These are phyloP conservation scores for Ceriops decandra DNA, from an alignment of 345 rosid species.

Conservation along the genomic window DNA sequence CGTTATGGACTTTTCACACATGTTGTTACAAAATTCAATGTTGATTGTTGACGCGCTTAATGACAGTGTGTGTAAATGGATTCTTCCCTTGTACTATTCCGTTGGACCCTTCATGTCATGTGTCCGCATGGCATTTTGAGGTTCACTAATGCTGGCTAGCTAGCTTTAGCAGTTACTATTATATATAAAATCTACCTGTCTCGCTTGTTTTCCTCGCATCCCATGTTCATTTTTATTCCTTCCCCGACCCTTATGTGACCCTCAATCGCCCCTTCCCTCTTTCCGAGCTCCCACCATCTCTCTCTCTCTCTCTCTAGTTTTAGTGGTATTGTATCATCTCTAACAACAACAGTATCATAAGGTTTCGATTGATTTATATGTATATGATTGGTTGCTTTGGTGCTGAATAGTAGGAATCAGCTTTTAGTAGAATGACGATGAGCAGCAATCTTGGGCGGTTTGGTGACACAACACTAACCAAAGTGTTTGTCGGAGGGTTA, in stretches of 20 bases:
- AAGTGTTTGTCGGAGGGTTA: slow-evolving; percentile 92
- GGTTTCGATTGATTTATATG: too few relatives aligned
- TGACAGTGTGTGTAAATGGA: too few relatives aligned
- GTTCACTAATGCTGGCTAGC: too few relatives aligned
- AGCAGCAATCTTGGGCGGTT: slow-evolving; percentile 53
- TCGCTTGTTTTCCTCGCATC: slow-evolving; percentile 19
- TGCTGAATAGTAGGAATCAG: too few relatives aligned
- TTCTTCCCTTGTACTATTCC: too few relatives aligned
- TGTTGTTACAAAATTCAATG: too few relatives aligned
- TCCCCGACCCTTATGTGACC: slow-evolving; percentile 23
- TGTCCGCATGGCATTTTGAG: too few relatives aligned
- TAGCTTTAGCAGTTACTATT: not conserved
- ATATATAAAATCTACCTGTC: slow-evolving; percentile 66
- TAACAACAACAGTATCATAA: too few relatives aligned
- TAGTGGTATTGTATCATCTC: not conserved
- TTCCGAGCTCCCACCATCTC: too few relatives aligned
- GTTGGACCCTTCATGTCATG: too few relatives aligned
- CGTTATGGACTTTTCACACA: not conserved
- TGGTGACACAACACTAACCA: slow-evolving; percentile 90
- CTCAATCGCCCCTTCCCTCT: slow-evolving; percentile 9
- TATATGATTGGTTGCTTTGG: not conserved
- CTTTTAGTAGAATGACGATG: slow-evolving; percentile 31
- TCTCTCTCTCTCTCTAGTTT: not conserved
- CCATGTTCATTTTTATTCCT: slow-evolving; percentile 8
- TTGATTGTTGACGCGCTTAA: too few relatives aligned